phyloP scores from a whole-genome alignment of 2,329 filamentous ascomycete species.

The Aspergillus ibericus region DNA sequence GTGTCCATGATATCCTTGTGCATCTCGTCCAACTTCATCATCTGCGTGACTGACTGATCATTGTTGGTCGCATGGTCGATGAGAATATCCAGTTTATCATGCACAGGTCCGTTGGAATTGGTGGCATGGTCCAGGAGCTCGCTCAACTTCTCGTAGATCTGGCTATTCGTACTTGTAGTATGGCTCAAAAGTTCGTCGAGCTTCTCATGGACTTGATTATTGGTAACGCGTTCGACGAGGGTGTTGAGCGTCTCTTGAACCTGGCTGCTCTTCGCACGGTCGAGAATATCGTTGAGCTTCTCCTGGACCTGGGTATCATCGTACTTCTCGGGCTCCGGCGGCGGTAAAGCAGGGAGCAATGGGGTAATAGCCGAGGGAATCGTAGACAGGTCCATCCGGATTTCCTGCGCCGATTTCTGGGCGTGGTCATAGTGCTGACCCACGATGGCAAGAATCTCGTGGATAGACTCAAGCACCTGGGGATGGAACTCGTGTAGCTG shows the following conservation, averaged over 20 bases:
- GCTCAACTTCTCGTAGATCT: slow-evolving; percentile 61
- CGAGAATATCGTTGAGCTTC: slow-evolving; percentile 54
- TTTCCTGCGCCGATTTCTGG: slow-evolving; percentile 64
- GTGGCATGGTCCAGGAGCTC: slow-evolving; percentile 42
- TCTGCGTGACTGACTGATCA: slow-evolving; percentile 68
- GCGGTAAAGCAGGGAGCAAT: slow-evolving; percentile 54
- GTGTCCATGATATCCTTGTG: slow-evolving; percentile 83
- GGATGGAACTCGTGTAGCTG: slow-evolving; percentile 82
- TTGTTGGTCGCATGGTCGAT: slow-evolving; percentile 60
- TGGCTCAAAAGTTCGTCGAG: slow-evolving; percentile 48
- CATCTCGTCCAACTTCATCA: slow-evolving; percentile 83
- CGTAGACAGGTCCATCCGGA: slow-evolving; percentile 56
- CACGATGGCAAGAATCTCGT: slow-evolving; percentile 80
- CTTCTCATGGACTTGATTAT: slow-evolving; percentile 59
- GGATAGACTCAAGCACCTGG: slow-evolving; percentile 80
- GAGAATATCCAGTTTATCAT: slow-evolving; percentile 37
- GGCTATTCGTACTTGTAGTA: slow-evolving; percentile 31
- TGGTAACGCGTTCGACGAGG: slow-evolving; percentile 50
- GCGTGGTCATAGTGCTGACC: slow-evolving; percentile 87
- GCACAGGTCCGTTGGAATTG: slow-evolving; percentile 29
- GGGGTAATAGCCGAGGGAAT: slow-evolving; percentile 55
- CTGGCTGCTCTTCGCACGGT: slow-evolving; percentile 47
- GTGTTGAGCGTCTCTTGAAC: slow-evolving; percentile 60
- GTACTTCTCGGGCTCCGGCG: slow-evolving; percentile 59
- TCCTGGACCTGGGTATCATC: slow-evolving; percentile 60